Evolutionary conservation across 805 yeast species (phyloP).

Genomic region (Spathaspora hagerdaliae): DNA sequence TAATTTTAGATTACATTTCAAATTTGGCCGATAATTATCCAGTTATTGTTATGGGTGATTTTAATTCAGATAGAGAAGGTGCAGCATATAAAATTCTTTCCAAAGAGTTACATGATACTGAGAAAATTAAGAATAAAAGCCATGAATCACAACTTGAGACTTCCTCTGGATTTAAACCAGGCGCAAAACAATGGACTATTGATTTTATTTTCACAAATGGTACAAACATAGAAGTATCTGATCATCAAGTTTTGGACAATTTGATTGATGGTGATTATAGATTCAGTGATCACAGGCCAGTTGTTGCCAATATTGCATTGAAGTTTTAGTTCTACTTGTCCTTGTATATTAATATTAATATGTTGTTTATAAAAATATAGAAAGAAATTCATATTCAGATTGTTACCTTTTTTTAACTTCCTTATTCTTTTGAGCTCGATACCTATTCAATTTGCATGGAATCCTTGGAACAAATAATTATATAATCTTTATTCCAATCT

Average conservation of each 20-base stretch:
- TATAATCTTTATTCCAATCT: too few species aligned
- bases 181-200: constrained; percentile 24
- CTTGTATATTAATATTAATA: too few species aligned
- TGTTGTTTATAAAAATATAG: too few species aligned
- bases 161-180: constrained; percentile 7
- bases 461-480: too few species aligned
- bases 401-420: too few species aligned
- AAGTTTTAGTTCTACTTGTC: too few species aligned
- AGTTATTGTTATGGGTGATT: constrained; percentile 46
- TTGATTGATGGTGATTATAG: constrained; percentile 27
- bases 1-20: constrained; percentile 37
- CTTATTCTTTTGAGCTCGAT: too few species aligned
- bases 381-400: too few species aligned
- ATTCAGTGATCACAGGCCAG: constrained; percentile 48
- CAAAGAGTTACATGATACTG: constrained; percentile 12
- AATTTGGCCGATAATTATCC: constrained; percentile 15
- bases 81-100: constrained; percentile 24
- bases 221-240: constrained; percentile 12
- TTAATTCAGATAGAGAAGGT: constrained; percentile 38
- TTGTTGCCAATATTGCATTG: constrained; percentile 9
- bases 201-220: constrained; percentile 33
- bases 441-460: too few species aligned
- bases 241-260: constrained; percentile 32
- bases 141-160: constrained; percentile 24
- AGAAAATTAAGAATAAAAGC: constrained; percentile 14